Base-by-base conservation (phyloP, 176 grass and related monocot species). In the Musa beccarii region DNA sequence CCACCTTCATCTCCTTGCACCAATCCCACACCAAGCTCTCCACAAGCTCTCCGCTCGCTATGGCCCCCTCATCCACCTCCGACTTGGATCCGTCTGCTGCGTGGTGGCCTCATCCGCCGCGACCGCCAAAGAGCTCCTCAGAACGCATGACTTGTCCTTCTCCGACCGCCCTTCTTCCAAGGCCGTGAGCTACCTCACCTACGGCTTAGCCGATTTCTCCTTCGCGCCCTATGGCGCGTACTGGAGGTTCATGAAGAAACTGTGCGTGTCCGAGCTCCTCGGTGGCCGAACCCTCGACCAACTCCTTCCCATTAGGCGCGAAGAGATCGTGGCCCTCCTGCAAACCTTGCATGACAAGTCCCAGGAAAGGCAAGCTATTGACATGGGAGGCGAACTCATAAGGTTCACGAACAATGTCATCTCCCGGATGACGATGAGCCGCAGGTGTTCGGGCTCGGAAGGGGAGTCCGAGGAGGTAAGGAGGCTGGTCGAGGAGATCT, bases 181-280 rank as follows among this genome's bases (percentile, higher is more conserved):
- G 68, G 89, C 83, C 11, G 81, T 79, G 0, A 49, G 79, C 1
- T 76, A 88, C 63, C 81, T 96, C 68, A 73, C 89, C 7, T 96
- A 96, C 71, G 83, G 55, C 66, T 54, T 74, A 4, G n/a, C 85
- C 0, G 87, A 79, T 0, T 96, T 92, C 73, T 75, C 85, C 20
- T 96, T 96, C 73, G 89, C 93, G 34, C 87, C 85, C 7, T 88
- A 89, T 68, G 55, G 81, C 54, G 28, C 82, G 22, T 84, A 96
- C 81, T 96, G 92, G 92, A 84, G 85, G 2, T 96, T 89, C 79
- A 75, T 92, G 70, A 96, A 92, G 86, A 81, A 86, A 16, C 83
- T 92, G 0, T 92, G 89, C 85, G 81, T 92, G 84, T 81, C 84
- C 4, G 86, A 89, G 78, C 86, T 96, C 9, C 89, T 96, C 0